These are phyloP conservation scores for Sordariomycetes sp. DNA, from an alignment of 2,329 filamentous ascomycete genomes.

Conservation along the genomic window DNA sequence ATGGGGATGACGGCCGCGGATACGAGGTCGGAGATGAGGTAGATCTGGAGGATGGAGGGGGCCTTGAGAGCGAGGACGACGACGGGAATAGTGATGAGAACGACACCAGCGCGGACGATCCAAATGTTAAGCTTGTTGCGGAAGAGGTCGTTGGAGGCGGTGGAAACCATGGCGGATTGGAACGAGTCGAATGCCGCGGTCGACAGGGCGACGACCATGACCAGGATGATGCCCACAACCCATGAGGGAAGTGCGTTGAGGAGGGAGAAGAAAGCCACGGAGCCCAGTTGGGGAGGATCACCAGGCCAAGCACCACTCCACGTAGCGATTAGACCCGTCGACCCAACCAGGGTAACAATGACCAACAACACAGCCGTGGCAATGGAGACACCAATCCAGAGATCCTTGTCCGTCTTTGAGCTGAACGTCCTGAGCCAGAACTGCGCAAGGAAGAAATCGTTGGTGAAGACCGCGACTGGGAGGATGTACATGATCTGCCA, in stretches of 20 bases:
- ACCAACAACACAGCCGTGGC: slow-evolving; percentile 56
- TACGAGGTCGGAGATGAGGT: slow-evolving; percentile 72
- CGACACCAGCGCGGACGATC: slow-evolving; percentile 60
- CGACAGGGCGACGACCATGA: slow-evolving; percentile 71
- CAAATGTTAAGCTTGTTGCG: slow-evolving; percentile 71
- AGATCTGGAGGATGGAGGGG: slow-evolving; percentile 70
- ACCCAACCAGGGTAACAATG: slow-evolving; percentile 65
- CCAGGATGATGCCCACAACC: slow-evolving; percentile 74
- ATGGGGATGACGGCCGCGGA: slow-evolving; percentile 69
- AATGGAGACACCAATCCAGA: slow-evolving; percentile 64
- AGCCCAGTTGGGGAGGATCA: slow-evolving; percentile 47
- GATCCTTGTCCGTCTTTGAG: slow-evolving; percentile 67
- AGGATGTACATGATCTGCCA: slow-evolving; percentile 85
- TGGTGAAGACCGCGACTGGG: slow-evolving; percentile 70
- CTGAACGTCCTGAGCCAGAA: slow-evolving; percentile 83
- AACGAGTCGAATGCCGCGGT: slow-evolving; percentile 74
- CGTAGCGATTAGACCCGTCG: slow-evolving; percentile 63
- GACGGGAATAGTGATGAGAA: slow-evolving; percentile 64
- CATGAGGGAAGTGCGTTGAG: slow-evolving; percentile 64
- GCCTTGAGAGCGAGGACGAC: slow-evolving; percentile 66
- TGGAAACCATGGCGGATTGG: slow-evolving; percentile 79
- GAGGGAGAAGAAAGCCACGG: slow-evolving; percentile 67
- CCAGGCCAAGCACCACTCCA: slow-evolving; percentile 68
- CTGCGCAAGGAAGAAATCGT: slow-evolving; percentile 77
- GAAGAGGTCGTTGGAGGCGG: slow-evolving; percentile 76